These are phyloP conservation scores for Vigna angularis DNA, from an alignment of 306 rosid species.

Conservation along the genomic window DNA sequence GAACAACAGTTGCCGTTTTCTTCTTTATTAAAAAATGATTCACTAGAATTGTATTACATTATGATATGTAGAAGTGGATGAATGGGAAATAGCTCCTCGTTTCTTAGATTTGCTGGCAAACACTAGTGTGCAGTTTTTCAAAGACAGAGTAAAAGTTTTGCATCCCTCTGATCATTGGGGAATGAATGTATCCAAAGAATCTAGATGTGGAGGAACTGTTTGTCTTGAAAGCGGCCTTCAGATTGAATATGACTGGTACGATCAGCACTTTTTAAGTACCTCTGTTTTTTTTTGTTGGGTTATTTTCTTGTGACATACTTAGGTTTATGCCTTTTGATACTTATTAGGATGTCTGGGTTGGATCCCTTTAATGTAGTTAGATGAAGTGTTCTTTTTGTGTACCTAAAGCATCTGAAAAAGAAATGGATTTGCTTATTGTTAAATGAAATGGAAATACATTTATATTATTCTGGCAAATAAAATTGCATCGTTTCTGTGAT, in stretches of 20 bases:
- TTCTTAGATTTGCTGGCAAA: constrained; percentile 81
- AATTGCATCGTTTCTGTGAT: constrained; percentile 32
- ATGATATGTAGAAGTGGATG: constrained; percentile 78
- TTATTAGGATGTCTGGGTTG: constrained; percentile 28
- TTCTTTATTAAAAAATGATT: constrained; percentile 38
- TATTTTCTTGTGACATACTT: constrained; percentile 15
- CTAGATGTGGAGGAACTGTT: constrained; percentile 79
- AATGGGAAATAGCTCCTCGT: constrained; percentile 98
- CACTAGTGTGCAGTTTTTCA: constrained; percentile 75
- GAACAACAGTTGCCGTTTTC: constrained; percentile 22
- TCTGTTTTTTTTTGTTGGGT: constrained; percentile 23
- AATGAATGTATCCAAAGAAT: constrained; percentile 55
- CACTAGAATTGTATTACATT: constrained; percentile 26
- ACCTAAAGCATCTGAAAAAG: constrained; percentile 36
- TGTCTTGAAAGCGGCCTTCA: constrained; percentile 90
- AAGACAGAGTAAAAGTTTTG: constrained; percentile 79
- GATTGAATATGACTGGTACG: constrained; percentile 95
- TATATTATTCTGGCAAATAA: not conserved
- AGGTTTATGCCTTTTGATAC: constrained; percentile 22
- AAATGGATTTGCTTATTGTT: constrained; percentile 9
- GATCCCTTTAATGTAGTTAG: constrained; percentile 30
- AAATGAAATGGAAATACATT: constrained; percentile 32
- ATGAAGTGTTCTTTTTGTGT: constrained; percentile 30
- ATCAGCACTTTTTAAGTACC: constrained; percentile 32
- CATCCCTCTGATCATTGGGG: constrained; percentile 68